Conservation (phyloP, 2,329 filamentous ascomycete genomes). For the Cercospora zeae-maydis region DNA sequence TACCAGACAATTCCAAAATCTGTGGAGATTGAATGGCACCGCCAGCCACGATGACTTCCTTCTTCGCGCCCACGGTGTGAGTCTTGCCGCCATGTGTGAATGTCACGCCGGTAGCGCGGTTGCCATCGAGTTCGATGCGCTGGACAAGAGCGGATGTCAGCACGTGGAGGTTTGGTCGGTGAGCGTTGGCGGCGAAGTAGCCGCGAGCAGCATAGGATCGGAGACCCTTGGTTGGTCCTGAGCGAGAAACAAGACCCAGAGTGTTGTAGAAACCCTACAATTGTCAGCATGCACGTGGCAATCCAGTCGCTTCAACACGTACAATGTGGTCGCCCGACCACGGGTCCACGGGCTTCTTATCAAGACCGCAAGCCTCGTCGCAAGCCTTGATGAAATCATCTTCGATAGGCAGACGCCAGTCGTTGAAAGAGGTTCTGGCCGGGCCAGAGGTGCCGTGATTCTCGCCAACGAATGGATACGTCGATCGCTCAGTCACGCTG, state of each 20-base stretch:
- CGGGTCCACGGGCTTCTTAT: conserved; percentile 38
- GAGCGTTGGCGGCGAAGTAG: conserved; percentile 35
- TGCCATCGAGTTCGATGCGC: conserved; percentile 47
- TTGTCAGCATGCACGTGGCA: not conserved
- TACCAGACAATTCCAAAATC: conserved; percentile 59
- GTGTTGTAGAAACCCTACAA: conserved; percentile 34
- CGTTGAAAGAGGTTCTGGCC: conserved; percentile 38
- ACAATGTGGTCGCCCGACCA: conserved; percentile 39
- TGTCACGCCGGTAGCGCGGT: conserved; percentile 41
- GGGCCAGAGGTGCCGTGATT: conserved; percentile 38
- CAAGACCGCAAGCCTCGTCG: conserved; percentile 35
- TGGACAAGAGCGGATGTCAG: conserved; percentile 44
- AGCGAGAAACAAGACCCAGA: conserved; percentile 29
- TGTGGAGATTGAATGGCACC: conserved; percentile 57
- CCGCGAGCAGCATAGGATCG: conserved; percentile 36
- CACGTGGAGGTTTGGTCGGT: conserved; percentile 34
- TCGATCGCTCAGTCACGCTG: conserved; percentile 28
- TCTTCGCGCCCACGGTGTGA: conserved; percentile 36
- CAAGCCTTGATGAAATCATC: conserved; percentile 38
- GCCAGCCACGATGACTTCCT: conserved; percentile 58
- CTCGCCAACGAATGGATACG: conserved; percentile 35
- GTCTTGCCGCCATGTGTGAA: conserved; percentile 41
- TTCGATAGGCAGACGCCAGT: conserved; percentile 36
- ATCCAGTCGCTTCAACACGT: not conserved
- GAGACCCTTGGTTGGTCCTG: conserved; percentile 33